Conservation (phyloP, 1,139 yeast species). For the Sugiyamaella neomexicana region DNA sequence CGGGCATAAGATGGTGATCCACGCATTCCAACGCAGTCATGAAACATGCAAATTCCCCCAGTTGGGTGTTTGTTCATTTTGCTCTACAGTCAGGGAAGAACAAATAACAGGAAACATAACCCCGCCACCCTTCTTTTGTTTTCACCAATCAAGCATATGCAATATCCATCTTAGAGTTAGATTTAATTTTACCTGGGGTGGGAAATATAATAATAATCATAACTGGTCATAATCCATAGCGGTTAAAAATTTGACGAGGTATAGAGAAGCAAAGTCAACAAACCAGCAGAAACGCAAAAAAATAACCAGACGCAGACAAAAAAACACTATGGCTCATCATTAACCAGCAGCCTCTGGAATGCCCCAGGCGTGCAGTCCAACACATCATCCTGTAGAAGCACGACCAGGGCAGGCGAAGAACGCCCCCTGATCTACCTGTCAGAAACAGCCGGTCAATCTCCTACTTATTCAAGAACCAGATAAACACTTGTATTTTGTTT, state of each 20-base stretch:
- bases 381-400: too few species aligned
- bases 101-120: too few species aligned
- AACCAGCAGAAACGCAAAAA: too few species aligned
- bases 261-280: too few species aligned
- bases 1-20: neutral
- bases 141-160: neutral
- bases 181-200: neutral
- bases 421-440: slow-evolving; percentile 8
- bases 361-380: neutral
- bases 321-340: too few species aligned
- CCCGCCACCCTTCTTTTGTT: too few species aligned
- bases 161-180: neutral
- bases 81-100: too few species aligned
- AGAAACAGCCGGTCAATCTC: neutral
- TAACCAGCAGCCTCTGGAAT: too few species aligned
- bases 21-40: neutral
- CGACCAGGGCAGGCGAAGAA: too few species aligned
- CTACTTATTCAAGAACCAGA: neutral
- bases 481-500: neutral
- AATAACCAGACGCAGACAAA: too few species aligned
- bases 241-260: too few species aligned
- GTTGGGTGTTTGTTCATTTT: neutral
- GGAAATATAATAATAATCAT: neutral
- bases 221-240: too few species aligned
- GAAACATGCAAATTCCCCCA: neutral